Conservation (phyloP, 139 green algal species). For the Dunaliella sp. region DNA sequence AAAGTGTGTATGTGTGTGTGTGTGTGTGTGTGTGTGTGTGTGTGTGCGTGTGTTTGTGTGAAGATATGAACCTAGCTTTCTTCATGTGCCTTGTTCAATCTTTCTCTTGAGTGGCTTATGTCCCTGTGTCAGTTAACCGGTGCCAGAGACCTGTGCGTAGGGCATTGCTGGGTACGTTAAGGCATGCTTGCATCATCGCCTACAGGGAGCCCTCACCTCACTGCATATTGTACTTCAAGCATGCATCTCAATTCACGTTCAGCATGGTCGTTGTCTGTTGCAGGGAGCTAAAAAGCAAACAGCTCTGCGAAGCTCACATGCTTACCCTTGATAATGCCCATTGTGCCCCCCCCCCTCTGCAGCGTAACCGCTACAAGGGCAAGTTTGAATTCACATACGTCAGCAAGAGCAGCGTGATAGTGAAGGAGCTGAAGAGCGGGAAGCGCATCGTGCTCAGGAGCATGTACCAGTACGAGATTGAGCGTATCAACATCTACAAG, state of each 20-base stretch:
- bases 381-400: constrained; percentile 86
- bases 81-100: too few species aligned
- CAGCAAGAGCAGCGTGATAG: constrained; percentile 63
- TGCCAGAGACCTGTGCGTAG: too few species aligned
- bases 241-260: too few species aligned
- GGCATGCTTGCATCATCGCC: too few species aligned
- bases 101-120: too few species aligned
- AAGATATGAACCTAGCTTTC: background rate
- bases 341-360: background rate
- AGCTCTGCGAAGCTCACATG: too few species aligned
- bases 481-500: constrained; percentile 74
- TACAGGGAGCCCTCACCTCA: too few species aligned
- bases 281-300: background rate
- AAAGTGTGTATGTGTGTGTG: too few species aligned
- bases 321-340: background rate
- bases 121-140: too few species aligned
- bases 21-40: background rate
- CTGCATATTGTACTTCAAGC: too few species aligned
- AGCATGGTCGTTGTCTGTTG: background rate
- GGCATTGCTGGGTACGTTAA: too few species aligned
- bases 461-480: constrained; percentile 66
- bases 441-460: constrained; percentile 60
- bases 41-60: background rate
- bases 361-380: constrained; percentile 44
- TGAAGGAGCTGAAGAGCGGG: constrained; percentile 66